Base-by-base conservation (phyloP, 306 rosid genomes). In the Morella rubra region DNA sequence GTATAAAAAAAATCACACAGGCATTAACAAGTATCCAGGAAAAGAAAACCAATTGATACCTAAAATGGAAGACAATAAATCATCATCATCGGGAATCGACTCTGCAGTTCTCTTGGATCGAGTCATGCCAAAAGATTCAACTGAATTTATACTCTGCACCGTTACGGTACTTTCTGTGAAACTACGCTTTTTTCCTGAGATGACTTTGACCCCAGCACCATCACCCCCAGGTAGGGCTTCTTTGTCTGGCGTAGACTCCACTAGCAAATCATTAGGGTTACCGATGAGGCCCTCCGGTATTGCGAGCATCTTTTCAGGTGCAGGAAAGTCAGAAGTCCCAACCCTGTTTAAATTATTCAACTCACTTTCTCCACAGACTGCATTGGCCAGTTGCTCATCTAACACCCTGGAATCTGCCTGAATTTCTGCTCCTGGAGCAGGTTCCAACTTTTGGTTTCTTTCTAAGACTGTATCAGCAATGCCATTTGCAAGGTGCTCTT, bases 61-160 rank as follows among this genome's bases (percentile, higher is more conserved):
- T 91, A 96, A 87, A 79, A 96, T 96, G 51, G 99, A 93, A 76
- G 99, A 96, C 86, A 96, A 84, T 71, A 96, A 76, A 88, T 96
- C 99, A 85, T 96, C 90, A 60, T 96, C 99, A 80, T 90, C 97
- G 56, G 99, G 99, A 86, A 96, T 71, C 53, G 90, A 87, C 77
- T 88, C 93, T 4, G 81, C 69, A 50, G 88, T 87, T 80, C 87
- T 87, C 85, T 82, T 87, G 74, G 86, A 89, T 82, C 69, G 87
- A 68, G 85, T 78, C 76, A 84, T 90, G 44, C 84, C 89, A 74
- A 85, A 86, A 50, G 99, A 93, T 76, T 88, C 97, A 4, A 81
- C 78, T 18, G 91, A 88, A 81, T 90, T 91, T 77, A 86, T 46
- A 80, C 97, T 93, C 69, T 91, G 96, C 66, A 82, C 77, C 18